phyloP scores from a whole-genome alignment of 2,329 filamentous ascomycete genomes.

The Paraphaeosphaeria sporulosa region DNA sequence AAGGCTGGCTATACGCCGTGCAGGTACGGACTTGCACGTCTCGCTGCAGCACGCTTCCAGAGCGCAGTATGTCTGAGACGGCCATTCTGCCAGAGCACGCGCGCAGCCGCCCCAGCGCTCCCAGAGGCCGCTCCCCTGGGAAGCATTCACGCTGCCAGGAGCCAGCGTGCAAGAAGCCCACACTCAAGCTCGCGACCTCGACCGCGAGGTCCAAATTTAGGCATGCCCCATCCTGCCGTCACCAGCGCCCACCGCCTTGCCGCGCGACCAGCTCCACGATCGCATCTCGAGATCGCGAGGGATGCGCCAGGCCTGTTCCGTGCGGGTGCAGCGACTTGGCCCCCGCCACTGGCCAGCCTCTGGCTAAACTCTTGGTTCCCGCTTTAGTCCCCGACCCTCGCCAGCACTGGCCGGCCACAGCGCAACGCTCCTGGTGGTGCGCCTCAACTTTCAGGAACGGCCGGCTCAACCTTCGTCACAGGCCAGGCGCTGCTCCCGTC shows the following conservation, averaged over 20 bases:
- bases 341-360: slow-evolving; percentile 13
- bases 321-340: slow-evolving; percentile 1
- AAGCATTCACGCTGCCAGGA: slow-evolving; percentile 1
- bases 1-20: slow-evolving; percentile 10
- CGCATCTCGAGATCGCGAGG: slow-evolving; percentile 8
- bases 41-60: slow-evolving; percentile 3
- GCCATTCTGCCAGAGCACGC: neutral
- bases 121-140: slow-evolving; percentile 1
- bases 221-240: neutral
- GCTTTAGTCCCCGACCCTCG: slow-evolving; percentile 23
- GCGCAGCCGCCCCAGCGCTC: neutral
- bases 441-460: slow-evolving; percentile 15
- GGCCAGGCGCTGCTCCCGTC: slow-evolving; percentile 8
- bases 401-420: slow-evolving; percentile 4
- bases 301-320: slow-evolving; percentile 8
- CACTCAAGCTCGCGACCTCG: neutral
- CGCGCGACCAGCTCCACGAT: slow-evolving; percentile 7
- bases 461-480: slow-evolving; percentile 5
- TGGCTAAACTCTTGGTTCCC: slow-evolving; percentile 26
- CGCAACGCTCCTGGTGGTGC: slow-evolving; percentile 6
- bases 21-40: slow-evolving; percentile 11
- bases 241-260: slow-evolving; percentile 5
- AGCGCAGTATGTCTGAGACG: slow-evolving; percentile 6
- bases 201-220: slow-evolving; percentile 7
- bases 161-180: neutral